Evolutionary conservation across 2,329 filamentous ascomycete genomes (phyloP), one percentile per base, ranked within the genome.

Genomic region (Penicillium frequentans): DNA sequence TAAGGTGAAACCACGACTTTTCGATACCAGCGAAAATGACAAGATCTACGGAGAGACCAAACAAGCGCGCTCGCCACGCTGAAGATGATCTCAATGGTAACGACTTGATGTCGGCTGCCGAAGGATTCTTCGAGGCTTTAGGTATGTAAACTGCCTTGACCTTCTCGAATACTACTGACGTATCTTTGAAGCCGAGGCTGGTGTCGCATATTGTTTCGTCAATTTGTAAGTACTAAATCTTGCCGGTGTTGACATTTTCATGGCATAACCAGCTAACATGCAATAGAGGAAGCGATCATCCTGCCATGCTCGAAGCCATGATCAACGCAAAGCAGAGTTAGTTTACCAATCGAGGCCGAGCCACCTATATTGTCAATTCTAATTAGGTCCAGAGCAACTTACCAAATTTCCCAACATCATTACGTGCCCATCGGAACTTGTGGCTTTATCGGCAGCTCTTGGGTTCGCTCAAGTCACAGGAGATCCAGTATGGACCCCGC

Each of bases 361-460:
- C 5, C 11, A 13, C 7, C 2, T 19, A 37, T 1, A 6, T 6
- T 39, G n/a, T 21, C 19, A 6, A 23, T 42, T 23, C 39, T 42
- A 23, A 42, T 5, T 5, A 13, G 5, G 1, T 13, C 11, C 19
- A 42, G 39, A 42, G 11, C n/a, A 59, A 27, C 35, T 54, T 19
- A 81, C 76, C 33, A 78, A 82, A 10, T 90, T 90, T 52, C 89
- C 88, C 1, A 81, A 80, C 50, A 88, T 91, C 63, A 87, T 91
- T 56, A 91, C 89, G 16, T 91, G 88, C 69, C 89, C 89, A 0
- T 90, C 89, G 54, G 89, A 91, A 83, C 90, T 91, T 86, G 89
- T 91, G 8, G 90, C 89, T 13, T 82, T 92, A 67, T 91, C 88
- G 54, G 90, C 90, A 85, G 90, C 90, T 16, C 88, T 92, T 70